Base-by-base conservation (phyloP, 2,329 filamentous ascomycete genomes). In the Davidsoniella neocaledoniae region DNA sequence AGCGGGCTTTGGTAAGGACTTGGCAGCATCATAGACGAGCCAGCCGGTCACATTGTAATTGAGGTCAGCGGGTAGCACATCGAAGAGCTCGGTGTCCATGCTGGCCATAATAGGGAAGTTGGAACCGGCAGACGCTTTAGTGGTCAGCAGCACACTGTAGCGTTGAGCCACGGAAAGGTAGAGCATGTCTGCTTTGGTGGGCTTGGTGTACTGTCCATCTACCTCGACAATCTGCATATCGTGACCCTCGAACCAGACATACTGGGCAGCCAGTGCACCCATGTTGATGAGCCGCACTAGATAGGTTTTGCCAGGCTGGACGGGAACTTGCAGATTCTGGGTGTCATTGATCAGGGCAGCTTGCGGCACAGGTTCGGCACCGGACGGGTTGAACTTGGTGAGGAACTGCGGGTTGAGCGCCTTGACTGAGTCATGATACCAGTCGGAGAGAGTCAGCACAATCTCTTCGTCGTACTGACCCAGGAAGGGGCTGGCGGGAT, bases 201-300 rank as follows among this genome's bases (percentile, higher is more conserved):
- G 69, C 53, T 83, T 70, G 0, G 73, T 77, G 56, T 82, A 86
- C 9, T 85, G 69, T 5, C 82, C 83, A 58, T 86, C 83, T 1
- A 86, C 75, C 61, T 86, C 82, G 33, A 86, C 72, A 49, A 86
- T 77, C 25, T 68, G 73, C 64, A 86, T 76, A 29, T 73, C 79
- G 56, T 80, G 77, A 16, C 71, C 75, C 59, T 81, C 77, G 49
- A 82, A 74, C 76, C 77, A 81, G 43, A 82, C 59, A 55, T 80
- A 79, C 57, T 81, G 76, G 2, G 70, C 73, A 1, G 76, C 74
- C 64, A 86, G 87, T 14, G 81, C 83, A 12, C 78, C 82, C 17
- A 86, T 74, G 57, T 86, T 86, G 56, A 86, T 68, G 52, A 87
- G 68, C 41, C 79, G 79, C 57, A 90, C 71, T 7, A 86, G 66